These are phyloP conservation scores for Carex myosuroides DNA, from an alignment of 176 grass and related monocot species.

Conservation along the genomic window DNA sequence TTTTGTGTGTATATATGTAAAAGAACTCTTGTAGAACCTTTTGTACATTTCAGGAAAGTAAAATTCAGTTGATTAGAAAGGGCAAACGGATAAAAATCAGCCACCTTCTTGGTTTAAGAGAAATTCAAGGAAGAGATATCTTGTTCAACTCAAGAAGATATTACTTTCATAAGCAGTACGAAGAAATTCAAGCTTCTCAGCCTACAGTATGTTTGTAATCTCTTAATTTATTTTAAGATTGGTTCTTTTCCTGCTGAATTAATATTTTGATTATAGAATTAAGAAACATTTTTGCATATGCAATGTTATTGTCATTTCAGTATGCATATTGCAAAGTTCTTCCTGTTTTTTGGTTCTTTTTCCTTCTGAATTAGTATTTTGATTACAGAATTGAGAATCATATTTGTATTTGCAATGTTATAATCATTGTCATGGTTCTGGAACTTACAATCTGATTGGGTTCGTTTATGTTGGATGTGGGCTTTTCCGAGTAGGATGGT, in stretches of 20 bases:
- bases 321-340: too few species aligned
- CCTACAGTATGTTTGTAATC: background rate
- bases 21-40: background rate
- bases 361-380: background rate
- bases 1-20: background rate
- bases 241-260: background rate
- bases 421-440: too few species aligned
- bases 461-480: too few species aligned
- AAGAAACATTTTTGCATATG: background rate
- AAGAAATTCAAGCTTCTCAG: constrained; percentile 13
- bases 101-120: constrained; percentile 10
- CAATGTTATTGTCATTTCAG: background rate
- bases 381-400: background rate
- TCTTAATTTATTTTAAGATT: background rate
- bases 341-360: background rate
- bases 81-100: background rate
- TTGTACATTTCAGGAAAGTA: background rate
- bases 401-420: background rate
- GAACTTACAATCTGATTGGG: too few species aligned
- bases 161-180: background rate
- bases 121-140: constrained; percentile 22
- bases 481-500: too few species aligned
- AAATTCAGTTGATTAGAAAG: constrained; percentile 8
- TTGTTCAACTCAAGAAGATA: background rate
- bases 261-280: background rate